Evolutionary conservation across 345 rosid species (phyloP).

Genomic region (Gossypioides kirkii): DNA sequence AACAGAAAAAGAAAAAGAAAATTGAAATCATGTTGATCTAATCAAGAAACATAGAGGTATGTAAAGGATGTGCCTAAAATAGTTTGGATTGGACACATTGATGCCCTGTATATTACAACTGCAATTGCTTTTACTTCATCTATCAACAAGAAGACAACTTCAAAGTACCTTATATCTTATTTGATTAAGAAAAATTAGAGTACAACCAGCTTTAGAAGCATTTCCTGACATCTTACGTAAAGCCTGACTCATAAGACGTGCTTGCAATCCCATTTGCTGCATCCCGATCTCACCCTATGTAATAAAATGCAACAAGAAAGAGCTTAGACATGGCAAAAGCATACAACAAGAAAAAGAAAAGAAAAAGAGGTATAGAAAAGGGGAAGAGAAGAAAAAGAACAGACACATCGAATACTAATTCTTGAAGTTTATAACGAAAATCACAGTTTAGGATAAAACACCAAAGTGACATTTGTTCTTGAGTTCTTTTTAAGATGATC

Average conservation of each 20-base stretch:
- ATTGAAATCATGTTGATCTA: background rate
- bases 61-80: constrained; percentile 1
- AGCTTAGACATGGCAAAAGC: constrained; percentile 4
- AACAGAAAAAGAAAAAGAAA: background rate
- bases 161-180: constrained; percentile 80
- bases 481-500: background rate
- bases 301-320: constrained; percentile 10
- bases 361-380: background rate
- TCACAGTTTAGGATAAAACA: background rate
- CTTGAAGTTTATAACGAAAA: background rate
- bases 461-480: background rate
- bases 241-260: constrained; percentile 99
- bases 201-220: constrained; percentile 99
- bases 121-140: background rate
- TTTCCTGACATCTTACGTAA: constrained; percentile 99
- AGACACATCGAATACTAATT: background rate
- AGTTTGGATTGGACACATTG: background rate
- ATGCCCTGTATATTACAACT: background rate
- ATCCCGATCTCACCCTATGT: constrained; percentile 93
- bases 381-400: background rate
- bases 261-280: constrained; percentile 99
- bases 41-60: constrained; percentile 5
- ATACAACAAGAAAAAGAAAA: background rate
- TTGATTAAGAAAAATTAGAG: constrained; percentile 87
- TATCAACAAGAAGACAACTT: background rate